Base-by-base conservation (phyloP, 139 green algal genomes). In the Micromonas commoda region DNA sequence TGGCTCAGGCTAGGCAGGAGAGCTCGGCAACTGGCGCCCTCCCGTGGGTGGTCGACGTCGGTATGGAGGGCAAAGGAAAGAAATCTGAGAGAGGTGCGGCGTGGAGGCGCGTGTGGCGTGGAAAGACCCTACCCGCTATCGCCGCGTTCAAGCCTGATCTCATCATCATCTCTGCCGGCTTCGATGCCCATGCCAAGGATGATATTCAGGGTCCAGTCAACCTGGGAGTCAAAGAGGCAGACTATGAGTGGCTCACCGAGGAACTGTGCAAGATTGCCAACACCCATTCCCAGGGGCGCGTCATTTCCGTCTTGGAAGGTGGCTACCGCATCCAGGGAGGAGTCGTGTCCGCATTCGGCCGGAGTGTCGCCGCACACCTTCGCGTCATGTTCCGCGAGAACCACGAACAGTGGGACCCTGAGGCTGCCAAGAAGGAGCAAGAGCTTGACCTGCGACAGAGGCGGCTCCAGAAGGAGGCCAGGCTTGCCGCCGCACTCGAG, bases 191-290 rank as follows among this genome's bases (percentile, higher is more conserved):
- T 2, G 37, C 68, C 3, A 75, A 75, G 29, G 68, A 75, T 34
- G 68, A 60, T 24, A 75, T 75, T 61, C 68, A 75, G 61, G 68
- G 68, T 63, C 68, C 68, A 32, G 68, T 75, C 4, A 75, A 75
- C 29, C 29, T 75, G 29, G 68, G 68, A 9, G 81, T 95, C 0
- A 86, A 84, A 21, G 91, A 96, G 83, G 76, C 80, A 21, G 92
- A 97, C 78, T 97, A 91, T 76, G 88, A 94, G 86, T 97, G 91
- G 91, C 34, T 97, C 24, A 96, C 91, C 9, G 86, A 91, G 39
- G 85, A 96, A 85, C 31, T 64, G 85, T 93, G 76, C 81, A 91
- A 82, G 33, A 76, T 82, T 72, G 70, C 74, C 35, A 80, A 80
- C 87, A 88, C 83, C 60, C 93, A 86, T 83, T 96, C 91, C 84